Evolutionary conservation across 495 filamentous ascomycete species (phyloP).

Genomic region (Acidiella bohemica): DNA sequence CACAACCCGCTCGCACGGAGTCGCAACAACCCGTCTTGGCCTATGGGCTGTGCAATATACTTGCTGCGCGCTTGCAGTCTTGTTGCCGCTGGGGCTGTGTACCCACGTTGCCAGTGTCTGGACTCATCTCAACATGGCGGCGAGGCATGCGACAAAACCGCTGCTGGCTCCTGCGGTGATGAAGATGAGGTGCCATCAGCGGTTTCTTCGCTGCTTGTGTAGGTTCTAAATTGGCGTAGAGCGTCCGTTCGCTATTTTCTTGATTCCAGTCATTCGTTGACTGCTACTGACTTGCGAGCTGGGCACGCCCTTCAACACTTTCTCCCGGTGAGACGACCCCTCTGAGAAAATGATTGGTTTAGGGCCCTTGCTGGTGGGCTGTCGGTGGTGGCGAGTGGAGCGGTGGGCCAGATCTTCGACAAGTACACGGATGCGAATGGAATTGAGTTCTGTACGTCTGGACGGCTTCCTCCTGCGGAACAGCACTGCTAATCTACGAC

Average conservation of each 20-base stretch:
- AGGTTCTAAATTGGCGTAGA: background rate
- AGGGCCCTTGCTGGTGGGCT: background rate
- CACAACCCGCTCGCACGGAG: too few relatives aligned
- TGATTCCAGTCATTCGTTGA: constrained; percentile 1
- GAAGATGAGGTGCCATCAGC: constrained; percentile 1
- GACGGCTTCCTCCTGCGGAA: too few relatives aligned
- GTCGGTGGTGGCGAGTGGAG: background rate
- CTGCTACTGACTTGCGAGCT: background rate
- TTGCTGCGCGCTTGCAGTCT: too few relatives aligned
- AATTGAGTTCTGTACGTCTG: constrained; percentile 8
- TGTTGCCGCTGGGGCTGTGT: too few relatives aligned
- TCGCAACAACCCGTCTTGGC: too few relatives aligned
- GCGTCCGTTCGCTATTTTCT: constrained; percentile 10
- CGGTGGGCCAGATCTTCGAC: constrained; percentile 4
- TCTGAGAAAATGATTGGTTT: constrained; percentile 1
- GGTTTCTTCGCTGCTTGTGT: background rate
- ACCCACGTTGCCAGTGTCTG: too few relatives aligned
- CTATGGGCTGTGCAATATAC: too few relatives aligned
- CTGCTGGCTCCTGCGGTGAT: too few relatives aligned
- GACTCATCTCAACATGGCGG: too few relatives aligned
- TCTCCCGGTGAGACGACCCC: constrained; percentile 3
- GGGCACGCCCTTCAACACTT: constrained; percentile 1
- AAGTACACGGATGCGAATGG: constrained; percentile 7
- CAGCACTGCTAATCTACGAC: too few relatives aligned
- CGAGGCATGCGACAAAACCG: too few relatives aligned